Base-by-base conservation (phyloP, 228 moss, liverwort and hornwort genomes). In the Sphagnum fallax region DNA sequence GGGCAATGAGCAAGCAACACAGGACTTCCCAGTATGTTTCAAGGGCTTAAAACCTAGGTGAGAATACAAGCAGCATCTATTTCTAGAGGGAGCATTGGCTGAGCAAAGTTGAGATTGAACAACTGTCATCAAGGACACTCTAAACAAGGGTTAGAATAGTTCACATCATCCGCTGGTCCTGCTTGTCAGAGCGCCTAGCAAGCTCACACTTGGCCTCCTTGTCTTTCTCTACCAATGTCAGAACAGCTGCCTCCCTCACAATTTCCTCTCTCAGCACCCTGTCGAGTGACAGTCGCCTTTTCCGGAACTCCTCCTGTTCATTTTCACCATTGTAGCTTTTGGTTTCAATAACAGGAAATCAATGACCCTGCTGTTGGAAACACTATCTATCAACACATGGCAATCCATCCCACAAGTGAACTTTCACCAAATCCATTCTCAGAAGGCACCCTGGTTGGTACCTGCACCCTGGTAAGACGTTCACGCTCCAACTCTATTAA, bases 151-250 rank as follows among this genome's bases (percentile, higher is more conserved):
- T 9, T 57, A 71, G 32, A 48, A 12, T 48, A 49, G 51, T 70
- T 4, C 78, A 93, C 93, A 97, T 91, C 71, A 79, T 75, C 66
- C 93, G 79, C 71, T 87, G 93, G 71, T 90, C 87, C 86, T 92
- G 91, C 84, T 88, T 92, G 76, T 98, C 94, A 69, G 74, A 71
- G 5, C 90, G 94, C 64, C 87, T 83, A 53, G 90, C 90, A 75
- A 83, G 70, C 71, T 93, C 93, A 52, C 76, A 82, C 79, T 88
- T 98, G 0, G 76, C 79, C 67, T 80, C 75, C 72, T 79, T 91
- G 47, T 98, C 93, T 65, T 71, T 90, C 73, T 89, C 87, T 12
- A 94, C 67, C n/a, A 76, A 81, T 32, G 80, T 71, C 71, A 89
- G 80, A 70, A 80, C 82, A 48, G 72, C 75, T 67, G 76, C 72